Evolutionary conservation across 129 eudicot genomes (phyloP), one percentile per base, ranked within the genome.

Genomic region (Helianthus tuberosus): DNA sequence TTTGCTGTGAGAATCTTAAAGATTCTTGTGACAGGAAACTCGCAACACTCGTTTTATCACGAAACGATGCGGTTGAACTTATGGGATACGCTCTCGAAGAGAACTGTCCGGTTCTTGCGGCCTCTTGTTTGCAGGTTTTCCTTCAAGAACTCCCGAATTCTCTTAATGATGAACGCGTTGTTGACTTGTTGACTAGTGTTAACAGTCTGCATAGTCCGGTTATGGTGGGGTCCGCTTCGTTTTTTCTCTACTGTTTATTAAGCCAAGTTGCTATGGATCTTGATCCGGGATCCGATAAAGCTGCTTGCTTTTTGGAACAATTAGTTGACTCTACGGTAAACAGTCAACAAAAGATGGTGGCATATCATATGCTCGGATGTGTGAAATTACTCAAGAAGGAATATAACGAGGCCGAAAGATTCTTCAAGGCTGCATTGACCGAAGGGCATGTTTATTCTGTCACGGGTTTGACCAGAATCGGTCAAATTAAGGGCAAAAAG

Each of bases 21-120:
- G 98, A 90, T 88, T 91, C 91, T 58, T 94, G 98, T 74, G 98
- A 90, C 68, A 58, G 95, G 75, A 89, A 88, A 68, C 97, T 94
- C 20, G 93, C 98, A 11, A 83, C 83, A 13, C 71, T 86, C 12
- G 93, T 86, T 71, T 84, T 84, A 14, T 84, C 91, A n/a, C 69
- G 97, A 68, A 85, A 90, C 57, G 96, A 90, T 44, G 98, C 96
- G 15, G 53, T 86, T 36, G 93, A 94, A n/a, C 89, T 94, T 50
- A 57, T 94, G 81, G 98, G 90, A 82, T 94, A 80, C 60, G 96
- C 98, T 55, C 87, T 94, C 1, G 98, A 94, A 48, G 96, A 94
- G 75, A 86, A 90, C 79, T 84, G 88, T 11, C 96, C 91, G 13
- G 82, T 90, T 16, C 86, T 94, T 73, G 98, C 97, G 36, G 89